A percentile compares a stretch with the other conserved stretches of the same genome.
Conservation (phyloP, 129 eudicot species). For the Cynara cardunculus region DNA sequence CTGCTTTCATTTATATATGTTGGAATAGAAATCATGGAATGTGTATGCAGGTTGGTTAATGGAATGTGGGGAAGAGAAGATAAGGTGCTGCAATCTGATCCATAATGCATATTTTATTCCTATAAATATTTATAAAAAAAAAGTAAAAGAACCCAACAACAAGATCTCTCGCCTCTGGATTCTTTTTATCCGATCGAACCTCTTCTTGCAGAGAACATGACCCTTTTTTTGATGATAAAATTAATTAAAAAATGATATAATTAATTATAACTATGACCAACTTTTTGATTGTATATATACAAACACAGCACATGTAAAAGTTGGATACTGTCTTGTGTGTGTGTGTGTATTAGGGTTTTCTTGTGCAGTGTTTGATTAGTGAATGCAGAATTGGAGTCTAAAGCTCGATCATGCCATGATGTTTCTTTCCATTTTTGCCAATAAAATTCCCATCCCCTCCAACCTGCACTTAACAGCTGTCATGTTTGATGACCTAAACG, state of each 20-base stretch:
- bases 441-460: background rate
- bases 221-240: slow-evolving; percentile 27
- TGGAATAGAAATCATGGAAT: slow-evolving; percentile 16
- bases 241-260: background rate
- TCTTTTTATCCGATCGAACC: slow-evolving; percentile 78
- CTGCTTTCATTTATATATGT: slow-evolving; percentile 2
- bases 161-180: slow-evolving; percentile 62
- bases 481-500: background rate
- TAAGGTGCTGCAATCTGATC: slow-evolving; percentile 68
- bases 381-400: too few species aligned
- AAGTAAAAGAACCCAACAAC: slow-evolving; percentile 44
- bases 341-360: background rate
- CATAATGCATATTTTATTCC: slow-evolving; percentile 39
- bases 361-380: too few species aligned
- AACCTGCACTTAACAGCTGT: background rate
- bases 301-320: background rate
- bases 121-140: background rate
- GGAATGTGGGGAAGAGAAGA: slow-evolving; percentile 60
- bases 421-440: background rate
- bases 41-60: slow-evolving; percentile 24
- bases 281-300: background rate
- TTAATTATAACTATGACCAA: background rate
- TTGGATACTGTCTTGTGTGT: background rate
- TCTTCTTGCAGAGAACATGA: slow-evolving; percentile 80
- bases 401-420: background rate